These are phyloP conservation scores for Zygosaccharomyces siamensis DNA, from an alignment of 805 yeast genomes.

Conservation along the genomic window DNA sequence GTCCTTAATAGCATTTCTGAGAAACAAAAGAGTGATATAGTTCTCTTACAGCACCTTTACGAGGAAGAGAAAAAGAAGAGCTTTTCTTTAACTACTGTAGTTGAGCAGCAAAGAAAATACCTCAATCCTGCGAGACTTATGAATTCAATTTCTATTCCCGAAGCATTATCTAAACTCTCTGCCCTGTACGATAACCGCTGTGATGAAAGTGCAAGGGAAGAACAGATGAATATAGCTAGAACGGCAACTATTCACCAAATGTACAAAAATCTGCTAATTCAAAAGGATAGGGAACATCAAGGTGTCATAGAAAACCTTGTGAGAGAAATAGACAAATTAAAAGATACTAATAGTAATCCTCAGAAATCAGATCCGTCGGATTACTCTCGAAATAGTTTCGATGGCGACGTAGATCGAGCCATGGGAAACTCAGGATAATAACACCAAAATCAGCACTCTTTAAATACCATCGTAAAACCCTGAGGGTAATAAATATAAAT, in stretches of 20 bases:
- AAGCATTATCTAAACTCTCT: neutral
- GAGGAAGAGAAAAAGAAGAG: slow-evolving; percentile 10
- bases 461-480: neutral
- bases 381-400: neutral
- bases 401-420: neutral
- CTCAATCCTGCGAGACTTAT: neutral
- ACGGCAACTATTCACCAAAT: slow-evolving; percentile 3
- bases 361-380: neutral
- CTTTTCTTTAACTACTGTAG: slow-evolving; percentile 1
- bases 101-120: slow-evolving; percentile 2
- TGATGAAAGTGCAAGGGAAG: slow-evolving; percentile 2
- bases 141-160: neutral
- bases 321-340: slow-evolving; percentile 1
- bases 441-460: neutral
- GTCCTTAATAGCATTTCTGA: slow-evolving; percentile 2
- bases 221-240: neutral
- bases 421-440: neutral
- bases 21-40: slow-evolving; percentile 7
- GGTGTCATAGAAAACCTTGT: slow-evolving; percentile 1
- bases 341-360: neutral
- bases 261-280: slow-evolving; percentile 2
- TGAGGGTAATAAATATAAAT: neutral
- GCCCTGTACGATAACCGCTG: neutral
- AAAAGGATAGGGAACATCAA: slow-evolving; percentile 7
- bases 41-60: slow-evolving; percentile 3